A percentile compares a stretch with the other conserved stretches of the same genome.
These are phyloP conservation scores for Citrullus amarus DNA, from an alignment of 306 rosid genomes.

Conservation along the genomic window DNA sequence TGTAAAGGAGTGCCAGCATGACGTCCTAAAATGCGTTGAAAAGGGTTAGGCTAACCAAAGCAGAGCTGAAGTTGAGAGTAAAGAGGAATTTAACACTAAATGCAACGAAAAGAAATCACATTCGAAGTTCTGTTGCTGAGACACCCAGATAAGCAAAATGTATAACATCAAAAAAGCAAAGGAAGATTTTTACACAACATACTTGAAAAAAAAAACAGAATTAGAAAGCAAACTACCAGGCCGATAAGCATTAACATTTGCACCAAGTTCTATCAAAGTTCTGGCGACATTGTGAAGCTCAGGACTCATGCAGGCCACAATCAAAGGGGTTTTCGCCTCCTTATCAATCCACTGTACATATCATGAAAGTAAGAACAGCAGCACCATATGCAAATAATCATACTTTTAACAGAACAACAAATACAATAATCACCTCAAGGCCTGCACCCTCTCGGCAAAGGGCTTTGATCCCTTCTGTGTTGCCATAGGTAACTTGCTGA, in stretches of 20 bases:
- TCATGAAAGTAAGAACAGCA: conserved; percentile 12
- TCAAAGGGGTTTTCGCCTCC: conserved; percentile 79
- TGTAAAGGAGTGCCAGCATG: conserved; percentile 84
- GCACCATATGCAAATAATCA: conserved; percentile 5
- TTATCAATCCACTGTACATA: conserved; percentile 59
- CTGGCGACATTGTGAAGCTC: conserved; percentile 53
- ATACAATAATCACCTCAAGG: conserved; percentile 53
- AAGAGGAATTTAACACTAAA: background rate
- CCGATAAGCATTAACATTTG: conserved; percentile 78
- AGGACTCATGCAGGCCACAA: conserved; percentile 71
- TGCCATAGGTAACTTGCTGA: conserved; percentile 73
- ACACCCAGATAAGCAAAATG: background rate
- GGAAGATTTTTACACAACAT: background rate
- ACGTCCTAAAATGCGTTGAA: conserved; percentile 4
- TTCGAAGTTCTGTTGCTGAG: background rate
- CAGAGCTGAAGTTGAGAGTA: background rate
- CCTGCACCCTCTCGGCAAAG: conserved; percentile 74
- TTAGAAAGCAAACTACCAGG: conserved; percentile 40
- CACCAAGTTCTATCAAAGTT: conserved; percentile 80
- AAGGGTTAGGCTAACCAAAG: background rate
- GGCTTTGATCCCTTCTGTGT: conserved; percentile 62
- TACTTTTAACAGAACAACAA: background rate
- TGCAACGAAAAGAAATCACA: background rate
- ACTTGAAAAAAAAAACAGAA: background rate
- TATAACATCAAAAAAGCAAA: background rate